A percentile compares a stretch with the other conserved stretches of the same genome.
phyloP scores from a whole-genome alignment of 192 early-diverging fungal species.

The Coemansia sp. region DNA sequence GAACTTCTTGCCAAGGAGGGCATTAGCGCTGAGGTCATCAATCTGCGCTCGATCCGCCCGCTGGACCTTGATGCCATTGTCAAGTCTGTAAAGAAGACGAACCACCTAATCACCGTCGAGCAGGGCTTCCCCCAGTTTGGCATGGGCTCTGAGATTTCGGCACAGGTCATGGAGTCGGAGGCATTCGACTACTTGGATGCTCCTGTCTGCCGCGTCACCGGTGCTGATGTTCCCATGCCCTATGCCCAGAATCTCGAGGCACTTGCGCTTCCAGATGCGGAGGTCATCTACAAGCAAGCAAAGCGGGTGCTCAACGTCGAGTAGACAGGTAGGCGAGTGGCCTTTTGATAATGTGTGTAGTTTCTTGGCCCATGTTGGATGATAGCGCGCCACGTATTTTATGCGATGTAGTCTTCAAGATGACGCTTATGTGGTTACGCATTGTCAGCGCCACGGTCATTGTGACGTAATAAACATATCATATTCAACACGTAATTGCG shows the following conservation, averaged over 20 bases:
- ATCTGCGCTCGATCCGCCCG: slow-evolving; percentile 96
- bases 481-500: too few relatives aligned
- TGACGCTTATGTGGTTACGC: too few relatives aligned
- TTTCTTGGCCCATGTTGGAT: too few relatives aligned
- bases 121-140: slow-evolving; percentile 94
- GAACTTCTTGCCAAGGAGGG: slow-evolving; percentile 79
- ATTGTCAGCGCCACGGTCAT: too few relatives aligned
- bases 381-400: too few relatives aligned
- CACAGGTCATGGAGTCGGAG: slow-evolving; percentile 96
- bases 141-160: slow-evolving; percentile 92
- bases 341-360: too few relatives aligned
- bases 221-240: slow-evolving; percentile 97
- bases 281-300: slow-evolving; percentile 80
- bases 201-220: slow-evolving; percentile 88
- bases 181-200: slow-evolving; percentile 96
- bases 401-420: too few relatives aligned
- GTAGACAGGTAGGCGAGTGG: slow-evolving; percentile 10
- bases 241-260: slow-evolving; percentile 93
- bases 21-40: slow-evolving; percentile 88
- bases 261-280: slow-evolving; percentile 80
- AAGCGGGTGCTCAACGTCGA: slow-evolving; percentile 60
- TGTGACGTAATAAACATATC: too few relatives aligned
- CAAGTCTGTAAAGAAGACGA: slow-evolving; percentile 95
- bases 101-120: slow-evolving; percentile 94
- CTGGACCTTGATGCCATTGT: slow-evolving; percentile 90